Evolutionary conservation across 129 eudicot species (phyloP).

Genomic region (Centella asiatica): DNA sequence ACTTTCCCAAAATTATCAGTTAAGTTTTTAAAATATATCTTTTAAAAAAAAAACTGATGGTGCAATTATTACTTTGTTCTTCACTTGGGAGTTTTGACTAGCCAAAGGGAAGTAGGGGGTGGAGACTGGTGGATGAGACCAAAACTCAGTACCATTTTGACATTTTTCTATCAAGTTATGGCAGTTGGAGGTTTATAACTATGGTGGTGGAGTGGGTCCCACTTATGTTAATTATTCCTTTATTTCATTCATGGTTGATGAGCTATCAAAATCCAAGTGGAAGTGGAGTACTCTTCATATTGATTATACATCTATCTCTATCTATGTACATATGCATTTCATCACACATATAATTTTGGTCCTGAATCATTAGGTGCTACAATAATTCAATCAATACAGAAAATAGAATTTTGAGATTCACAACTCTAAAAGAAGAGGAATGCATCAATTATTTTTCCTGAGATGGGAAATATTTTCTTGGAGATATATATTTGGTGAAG

Average conservation of each 20-base stretch:
- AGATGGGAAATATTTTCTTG: too few species aligned
- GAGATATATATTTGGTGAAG: too few species aligned
- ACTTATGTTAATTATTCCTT: background rate
- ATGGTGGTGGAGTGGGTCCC: slow-evolving; percentile 4
- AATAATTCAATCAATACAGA: too few species aligned
- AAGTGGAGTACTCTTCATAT: slow-evolving; percentile 1
- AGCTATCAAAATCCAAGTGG: slow-evolving; percentile 32
- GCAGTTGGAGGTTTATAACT: slow-evolving; percentile 6
- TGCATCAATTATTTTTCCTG: too few species aligned
- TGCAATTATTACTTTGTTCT: background rate
- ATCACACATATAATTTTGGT: slow-evolving; percentile 1
- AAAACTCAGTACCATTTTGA: slow-evolving; percentile 8
- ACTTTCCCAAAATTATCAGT: too few species aligned
- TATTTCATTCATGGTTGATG: slow-evolving; percentile 10
- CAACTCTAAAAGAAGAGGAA: too few species aligned
- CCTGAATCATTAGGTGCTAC: too few species aligned
- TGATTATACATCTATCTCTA: background rate
- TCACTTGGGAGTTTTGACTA: background rate
- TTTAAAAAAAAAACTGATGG: too few species aligned
- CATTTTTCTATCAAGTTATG: slow-evolving; percentile 14
- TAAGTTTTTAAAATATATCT: too few species aligned
- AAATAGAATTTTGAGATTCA: too few species aligned
- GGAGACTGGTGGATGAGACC: background rate
- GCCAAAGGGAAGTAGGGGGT: background rate
- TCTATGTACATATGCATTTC: too few species aligned